phyloP scores from a whole-genome alignment of 2,329 filamentous ascomycete genomes.

The Beauveria sp. region DNA sequence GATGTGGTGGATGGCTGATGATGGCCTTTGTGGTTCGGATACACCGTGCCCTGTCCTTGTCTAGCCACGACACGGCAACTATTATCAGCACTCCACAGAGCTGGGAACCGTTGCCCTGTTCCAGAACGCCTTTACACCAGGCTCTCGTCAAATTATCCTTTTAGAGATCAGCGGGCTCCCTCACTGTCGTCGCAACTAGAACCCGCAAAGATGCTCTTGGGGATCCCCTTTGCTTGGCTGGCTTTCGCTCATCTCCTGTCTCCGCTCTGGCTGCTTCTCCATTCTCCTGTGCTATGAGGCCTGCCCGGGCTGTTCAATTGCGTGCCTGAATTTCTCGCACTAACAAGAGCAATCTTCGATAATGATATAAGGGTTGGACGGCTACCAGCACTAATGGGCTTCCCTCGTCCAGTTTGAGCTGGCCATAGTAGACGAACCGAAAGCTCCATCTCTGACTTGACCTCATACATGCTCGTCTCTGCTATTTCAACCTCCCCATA shows the following conservation, averaged over 20 bases:
- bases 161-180: not conserved
- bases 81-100: slow-evolving; percentile 1
- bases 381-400: not conserved
- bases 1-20: not conserved
- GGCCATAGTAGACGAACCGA: not conserved
- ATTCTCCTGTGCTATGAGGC: not conserved
- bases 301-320: not conserved
- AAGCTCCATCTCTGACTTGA: not conserved
- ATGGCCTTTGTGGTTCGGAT: not conserved
- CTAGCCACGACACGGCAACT: slow-evolving; percentile 8
- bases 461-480: not conserved
- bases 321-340: not conserved
- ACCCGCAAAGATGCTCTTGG: not conserved
- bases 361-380: not conserved
- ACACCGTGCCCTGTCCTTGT: not conserved
- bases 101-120: slow-evolving; percentile 8
- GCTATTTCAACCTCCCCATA: not conserved
- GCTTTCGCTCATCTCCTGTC: not conserved
- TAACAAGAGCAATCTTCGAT: not conserved
- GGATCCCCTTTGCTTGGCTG: not conserved
- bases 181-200: not conserved
- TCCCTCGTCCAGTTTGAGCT: not conserved
- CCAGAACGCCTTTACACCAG: not conserved
- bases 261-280: not conserved
- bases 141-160: not conserved